A percentile compares a stretch with the other conserved stretches of the same genome.
Conservation (phyloP, 768 basidiomycete genomes). For the Lentinula edodes region DNA sequence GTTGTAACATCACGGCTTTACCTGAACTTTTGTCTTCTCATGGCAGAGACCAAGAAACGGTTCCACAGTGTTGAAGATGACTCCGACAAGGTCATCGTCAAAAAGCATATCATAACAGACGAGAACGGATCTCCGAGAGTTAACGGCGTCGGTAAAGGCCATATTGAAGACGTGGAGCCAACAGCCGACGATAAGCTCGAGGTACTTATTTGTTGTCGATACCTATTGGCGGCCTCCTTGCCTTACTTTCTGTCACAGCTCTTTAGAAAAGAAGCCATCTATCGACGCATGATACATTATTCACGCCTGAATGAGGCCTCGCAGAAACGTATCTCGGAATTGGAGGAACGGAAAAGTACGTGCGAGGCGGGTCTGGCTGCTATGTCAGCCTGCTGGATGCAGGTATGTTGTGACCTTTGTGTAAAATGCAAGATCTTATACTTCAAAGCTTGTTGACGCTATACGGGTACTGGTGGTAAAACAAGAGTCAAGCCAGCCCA, state of each 20-base stretch:
- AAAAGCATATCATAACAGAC: slow-evolving; percentile 52
- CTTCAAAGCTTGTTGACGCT: slow-evolving; percentile 54
- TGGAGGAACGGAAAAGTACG: slow-evolving; percentile 60
- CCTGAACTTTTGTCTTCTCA: not conserved
- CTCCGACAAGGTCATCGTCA: slow-evolving; percentile 35
- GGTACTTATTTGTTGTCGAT: slow-evolving; percentile 31
- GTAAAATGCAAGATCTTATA: slow-evolving; percentile 2
- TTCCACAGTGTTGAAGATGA: slow-evolving; percentile 43
- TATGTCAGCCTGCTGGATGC: slow-evolving; percentile 76
- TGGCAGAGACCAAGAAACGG: slow-evolving; percentile 53
- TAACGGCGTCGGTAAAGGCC: slow-evolving; percentile 37
- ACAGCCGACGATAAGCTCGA: slow-evolving; percentile 46
- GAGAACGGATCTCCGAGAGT: slow-evolving; percentile 47
- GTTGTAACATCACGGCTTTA: not conserved
- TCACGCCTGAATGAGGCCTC: slow-evolving; percentile 68
- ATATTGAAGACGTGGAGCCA: slow-evolving; percentile 37
- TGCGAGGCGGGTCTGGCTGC: slow-evolving; percentile 70
- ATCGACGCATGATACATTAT: slow-evolving; percentile 79
- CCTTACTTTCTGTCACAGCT: slow-evolving; percentile 33
- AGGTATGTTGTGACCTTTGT: slow-evolving; percentile 36
- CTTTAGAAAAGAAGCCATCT: slow-evolving; percentile 87
- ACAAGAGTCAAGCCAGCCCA: slow-evolving; percentile 31
- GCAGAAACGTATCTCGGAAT: slow-evolving; percentile 50
- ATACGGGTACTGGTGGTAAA: slow-evolving; percentile 41
- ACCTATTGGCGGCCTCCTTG: slow-evolving; percentile 8